Conservation (phyloP, 768 basidiomycete genomes). For the Suillus decipiens region DNA sequence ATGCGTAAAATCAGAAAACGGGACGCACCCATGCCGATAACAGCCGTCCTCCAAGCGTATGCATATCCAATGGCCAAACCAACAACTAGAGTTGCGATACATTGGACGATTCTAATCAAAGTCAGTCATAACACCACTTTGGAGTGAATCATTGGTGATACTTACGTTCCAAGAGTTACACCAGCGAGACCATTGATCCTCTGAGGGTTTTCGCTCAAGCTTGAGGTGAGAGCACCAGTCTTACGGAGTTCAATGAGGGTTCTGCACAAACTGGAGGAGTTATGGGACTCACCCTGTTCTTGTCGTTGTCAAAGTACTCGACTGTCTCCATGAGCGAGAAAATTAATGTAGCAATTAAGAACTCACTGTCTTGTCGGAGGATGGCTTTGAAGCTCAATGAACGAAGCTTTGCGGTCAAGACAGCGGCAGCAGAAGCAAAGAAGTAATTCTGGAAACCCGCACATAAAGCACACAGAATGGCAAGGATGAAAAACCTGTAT, state of each 20-base stretch:
- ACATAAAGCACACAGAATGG: slow-evolving; percentile 36
- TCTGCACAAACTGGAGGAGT: neutral
- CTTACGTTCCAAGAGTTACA: slow-evolving; percentile 78
- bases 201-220: slow-evolving; percentile 82
- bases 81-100: slow-evolving; percentile 60
- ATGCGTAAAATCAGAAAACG: neutral
- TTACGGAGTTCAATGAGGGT: slow-evolving; percentile 23
- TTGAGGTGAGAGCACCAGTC: slow-evolving; percentile 81
- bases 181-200: slow-evolving; percentile 89
- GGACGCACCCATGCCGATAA: slow-evolving; percentile 74
- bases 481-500: slow-evolving; percentile 37
- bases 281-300: slow-evolving; percentile 24
- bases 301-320: slow-evolving; percentile 41
- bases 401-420: slow-evolving; percentile 41
- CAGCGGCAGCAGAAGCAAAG: slow-evolving; percentile 38
- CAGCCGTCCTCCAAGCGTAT: slow-evolving; percentile 75
- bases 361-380: slow-evolving; percentile 46
- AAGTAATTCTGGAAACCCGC: slow-evolving; percentile 39
- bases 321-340: too few species aligned
- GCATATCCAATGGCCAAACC: slow-evolving; percentile 77
- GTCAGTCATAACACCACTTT: neutral
- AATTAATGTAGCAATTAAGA: neutral
- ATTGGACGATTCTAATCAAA: slow-evolving; percentile 69
- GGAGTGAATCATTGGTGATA: slow-evolving; percentile 13
- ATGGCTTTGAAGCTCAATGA: slow-evolving; percentile 41